Conservation (phyloP, 1,284 basidiomycete species). For the Melampsora americana region DNA sequence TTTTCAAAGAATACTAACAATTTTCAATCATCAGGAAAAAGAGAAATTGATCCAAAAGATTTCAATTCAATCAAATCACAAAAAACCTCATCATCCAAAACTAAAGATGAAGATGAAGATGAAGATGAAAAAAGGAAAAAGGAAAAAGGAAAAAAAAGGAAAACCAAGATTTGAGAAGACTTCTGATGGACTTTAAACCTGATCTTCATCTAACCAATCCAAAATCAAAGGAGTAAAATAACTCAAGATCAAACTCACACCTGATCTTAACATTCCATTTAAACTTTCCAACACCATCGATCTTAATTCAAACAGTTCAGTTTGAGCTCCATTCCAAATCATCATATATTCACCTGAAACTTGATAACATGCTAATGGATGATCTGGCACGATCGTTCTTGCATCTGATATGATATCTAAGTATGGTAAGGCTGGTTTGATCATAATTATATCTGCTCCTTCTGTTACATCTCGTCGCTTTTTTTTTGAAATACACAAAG, state of each 20-base stretch:
- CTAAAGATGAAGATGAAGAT: no score
- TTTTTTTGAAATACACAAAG: constrained; percentile 40
- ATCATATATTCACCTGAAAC: constrained; percentile 97
- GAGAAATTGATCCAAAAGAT: no score
- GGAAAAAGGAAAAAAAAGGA: background rate
- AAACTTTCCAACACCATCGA: constrained; percentile 90
- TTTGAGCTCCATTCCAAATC: constrained; percentile 86
- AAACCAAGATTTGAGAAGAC: no score
- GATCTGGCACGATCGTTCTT: constrained; percentile 72
- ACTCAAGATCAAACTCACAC: constrained; percentile 57
- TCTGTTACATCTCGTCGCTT: constrained; percentile 87
- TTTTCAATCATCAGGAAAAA: no score
- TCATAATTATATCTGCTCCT: constrained; percentile 98
- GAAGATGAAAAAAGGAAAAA: background rate
- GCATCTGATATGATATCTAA: constrained; percentile 93
- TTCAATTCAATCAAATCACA: no score
- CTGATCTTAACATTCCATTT: constrained; percentile 85
- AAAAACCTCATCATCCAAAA: no score
- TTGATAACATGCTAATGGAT: constrained; percentile 84
- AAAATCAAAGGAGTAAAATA: constrained; percentile 38
- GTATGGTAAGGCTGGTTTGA: constrained; percentile 93
- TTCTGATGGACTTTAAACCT: no score
- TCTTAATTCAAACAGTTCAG: constrained; percentile 86
- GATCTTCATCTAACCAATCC: constrained; percentile 22
- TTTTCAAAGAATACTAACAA: no score